phyloP scores from a whole-genome alignment of 1,139 yeast genomes.

The Suhomyces choctaworum region DNA sequence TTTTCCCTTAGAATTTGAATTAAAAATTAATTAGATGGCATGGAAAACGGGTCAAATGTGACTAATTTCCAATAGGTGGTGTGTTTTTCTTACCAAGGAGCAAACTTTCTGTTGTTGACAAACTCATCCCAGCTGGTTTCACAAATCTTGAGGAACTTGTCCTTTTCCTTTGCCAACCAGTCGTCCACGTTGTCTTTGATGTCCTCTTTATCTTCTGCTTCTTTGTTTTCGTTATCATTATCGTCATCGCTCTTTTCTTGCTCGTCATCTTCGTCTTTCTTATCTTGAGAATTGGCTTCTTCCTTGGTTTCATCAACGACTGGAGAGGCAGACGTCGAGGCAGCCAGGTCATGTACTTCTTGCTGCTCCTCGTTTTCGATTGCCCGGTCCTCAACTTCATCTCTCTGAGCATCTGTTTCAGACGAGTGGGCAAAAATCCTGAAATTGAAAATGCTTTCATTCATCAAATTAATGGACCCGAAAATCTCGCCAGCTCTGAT shows the following conservation, averaged over 20 bases:
- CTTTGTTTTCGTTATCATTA: neutral
- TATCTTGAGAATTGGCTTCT: neutral
- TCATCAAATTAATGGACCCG: constrained; percentile 47
- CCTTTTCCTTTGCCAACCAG: constrained; percentile 35
- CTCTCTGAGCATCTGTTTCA: constrained; percentile 15
- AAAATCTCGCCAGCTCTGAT: constrained; percentile 34
- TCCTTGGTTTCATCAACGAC: constrained; percentile 1
- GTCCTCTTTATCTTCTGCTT: constrained; percentile 1
- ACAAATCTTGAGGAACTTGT: constrained; percentile 52
- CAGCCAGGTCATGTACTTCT: constrained; percentile 1
- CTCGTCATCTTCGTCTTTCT: neutral
- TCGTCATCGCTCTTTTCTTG: constrained; percentile 9
- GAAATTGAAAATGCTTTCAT: constrained; percentile 44
- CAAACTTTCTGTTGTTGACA: constrained; percentile 13
- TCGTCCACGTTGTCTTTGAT: constrained; percentile 8
- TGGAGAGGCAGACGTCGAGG: neutral
- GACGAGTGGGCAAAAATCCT: constrained; percentile 31
- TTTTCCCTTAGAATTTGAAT: too few relatives aligned
- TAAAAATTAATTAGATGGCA: neutral
- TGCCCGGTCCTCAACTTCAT: constrained; percentile 12
- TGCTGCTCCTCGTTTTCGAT: constrained; percentile 10
- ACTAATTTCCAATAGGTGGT: neutral
- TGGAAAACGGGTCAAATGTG: neutral
- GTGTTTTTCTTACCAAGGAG: constrained; percentile 1
- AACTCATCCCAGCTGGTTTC: constrained; percentile 58